Evolutionary conservation across 345 rosid species (phyloP), one percentile per base, ranked within the genome.

Genomic region (Raphanus raphanistrum): DNA sequence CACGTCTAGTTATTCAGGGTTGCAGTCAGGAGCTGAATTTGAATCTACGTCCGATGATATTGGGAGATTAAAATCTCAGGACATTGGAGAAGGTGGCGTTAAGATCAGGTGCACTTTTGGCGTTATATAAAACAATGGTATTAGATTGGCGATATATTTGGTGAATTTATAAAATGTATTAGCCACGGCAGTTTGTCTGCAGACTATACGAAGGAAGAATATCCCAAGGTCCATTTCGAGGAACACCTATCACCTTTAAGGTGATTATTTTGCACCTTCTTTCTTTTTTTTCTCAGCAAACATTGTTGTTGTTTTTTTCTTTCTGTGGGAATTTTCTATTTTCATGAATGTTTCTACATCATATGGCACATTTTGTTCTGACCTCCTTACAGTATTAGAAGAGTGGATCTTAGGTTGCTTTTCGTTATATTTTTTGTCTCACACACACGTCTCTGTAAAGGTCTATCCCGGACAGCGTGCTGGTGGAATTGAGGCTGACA

Each of bases 121-220:
- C 11, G 7, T 73, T 50, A 13, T 54, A 71, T 54, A 21, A 21
- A 11, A 79, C 68, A 55, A 31, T 55, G 8, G 8, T 26, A 32
- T 64, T 69, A 55, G 5, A 32, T 11, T 11, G 28, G 63, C 6
- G 64, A 57, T 75, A 5, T 70, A 63, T 61, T 75, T 75, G 73
- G 67, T 75, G 38, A 55, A 10, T 41, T 41, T 70, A 79, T 43
- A 63, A 57, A 69, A 57, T 75, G 76, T 64, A 70, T 70, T 75
- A 80, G 82, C 75, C 74, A 64, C 74, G 83, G 87, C 91, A 88
- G 89, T 79, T 80, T 73, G 82, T 75, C 81, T 88, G 85, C 94
- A 94, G 96, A 89, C 92, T 94, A 66, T 94, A 94, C 79, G 93
- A 94, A 84, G 97, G 98, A 76, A 87, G 94, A 82, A 84, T 94